Evolutionary conservation across 2,329 filamentous ascomycete genomes (phyloP).

Genomic region (Davidsoniella neocaledoniae): DNA sequence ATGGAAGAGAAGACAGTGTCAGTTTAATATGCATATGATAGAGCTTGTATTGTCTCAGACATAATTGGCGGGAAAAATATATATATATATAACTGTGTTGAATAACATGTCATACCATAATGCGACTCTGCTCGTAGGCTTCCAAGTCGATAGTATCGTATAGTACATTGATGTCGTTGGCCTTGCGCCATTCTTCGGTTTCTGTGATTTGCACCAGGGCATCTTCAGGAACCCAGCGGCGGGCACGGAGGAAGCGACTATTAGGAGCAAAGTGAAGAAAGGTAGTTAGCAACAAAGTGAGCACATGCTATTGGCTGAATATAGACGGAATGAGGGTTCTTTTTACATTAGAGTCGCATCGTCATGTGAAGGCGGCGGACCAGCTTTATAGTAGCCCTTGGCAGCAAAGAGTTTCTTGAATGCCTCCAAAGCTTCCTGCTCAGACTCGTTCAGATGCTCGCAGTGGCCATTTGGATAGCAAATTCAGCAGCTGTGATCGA

Average conservation of each 20-base stretch:
- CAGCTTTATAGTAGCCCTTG: constrained; percentile 44
- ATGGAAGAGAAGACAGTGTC: constrained; percentile 20
- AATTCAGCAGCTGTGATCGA: constrained; percentile 20
- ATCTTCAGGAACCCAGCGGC: constrained; percentile 62
- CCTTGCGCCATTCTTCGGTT: constrained; percentile 72
- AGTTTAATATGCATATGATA: neutral
- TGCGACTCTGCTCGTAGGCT: constrained; percentile 64
- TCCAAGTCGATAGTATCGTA: constrained; percentile 78
- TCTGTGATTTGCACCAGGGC: constrained; percentile 73
- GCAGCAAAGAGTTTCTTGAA: constrained; percentile 57
- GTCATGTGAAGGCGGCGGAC: constrained; percentile 46
- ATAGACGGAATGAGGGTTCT: neutral
- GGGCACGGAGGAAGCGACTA: constrained; percentile 73
- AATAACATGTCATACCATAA: constrained; percentile 39
- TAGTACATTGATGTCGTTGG: constrained; percentile 60
- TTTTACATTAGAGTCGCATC: constrained; percentile 55
- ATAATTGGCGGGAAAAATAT: neutral
- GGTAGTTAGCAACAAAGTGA: constrained; percentile 4
- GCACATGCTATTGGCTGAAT: neutral
- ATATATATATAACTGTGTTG: neutral
- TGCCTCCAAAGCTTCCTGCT: constrained; percentile 47
- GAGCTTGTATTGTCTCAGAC: neutral
- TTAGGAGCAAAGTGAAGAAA: constrained; percentile 6
- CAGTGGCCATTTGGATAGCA: constrained; percentile 64
- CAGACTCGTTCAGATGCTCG: constrained; percentile 53